phyloP scores from a whole-genome alignment of 345 rosid species.

The Chamaenerion angustifolium region DNA sequence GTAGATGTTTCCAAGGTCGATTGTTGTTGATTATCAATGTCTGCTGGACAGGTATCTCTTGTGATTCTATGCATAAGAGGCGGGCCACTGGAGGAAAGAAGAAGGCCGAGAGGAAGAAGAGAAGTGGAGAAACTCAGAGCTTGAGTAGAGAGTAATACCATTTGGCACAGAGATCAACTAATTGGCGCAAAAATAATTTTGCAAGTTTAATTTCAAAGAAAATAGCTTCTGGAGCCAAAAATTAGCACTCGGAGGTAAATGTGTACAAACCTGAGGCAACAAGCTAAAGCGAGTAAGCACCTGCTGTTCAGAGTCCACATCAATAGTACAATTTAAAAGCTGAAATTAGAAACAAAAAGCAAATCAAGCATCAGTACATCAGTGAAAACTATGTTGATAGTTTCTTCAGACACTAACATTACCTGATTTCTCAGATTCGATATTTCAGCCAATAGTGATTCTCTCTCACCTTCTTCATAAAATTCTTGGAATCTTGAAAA shows the following conservation, averaged over 20 bases:
- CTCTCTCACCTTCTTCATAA: conserved; percentile 94
- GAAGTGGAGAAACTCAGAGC: too few species aligned
- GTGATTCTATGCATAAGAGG: too few species aligned
- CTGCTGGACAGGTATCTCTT: too few species aligned
- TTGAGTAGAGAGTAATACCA: too few species aligned
- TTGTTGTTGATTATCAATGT: too few species aligned
- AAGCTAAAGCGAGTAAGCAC: conserved; percentile 16
- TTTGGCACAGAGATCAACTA: too few species aligned
- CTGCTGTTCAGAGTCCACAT: conserved; percentile 35
- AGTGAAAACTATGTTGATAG: neutral
- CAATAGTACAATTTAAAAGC: conserved; percentile 22
- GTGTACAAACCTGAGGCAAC: conserved; percentile 37
- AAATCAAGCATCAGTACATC: neutral
- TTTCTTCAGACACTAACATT: neutral
- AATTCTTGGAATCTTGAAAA: conserved; percentile 73
- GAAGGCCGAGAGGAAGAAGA: too few species aligned
- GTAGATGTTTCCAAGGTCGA: too few species aligned
- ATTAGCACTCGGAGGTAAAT: neutral
- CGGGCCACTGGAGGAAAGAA: too few species aligned
- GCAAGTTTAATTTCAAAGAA: conserved; percentile 2
- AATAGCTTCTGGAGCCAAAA: neutral
- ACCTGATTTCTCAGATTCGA: conserved; percentile 72
- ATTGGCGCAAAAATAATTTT: conserved; percentile 17
- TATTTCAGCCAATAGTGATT: conserved; percentile 57
- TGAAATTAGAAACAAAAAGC: conserved; percentile 32